phyloP scores from a whole-genome alignment of 2,329 filamentous ascomycete genomes.

The Pyrenochaeta sp. region DNA sequence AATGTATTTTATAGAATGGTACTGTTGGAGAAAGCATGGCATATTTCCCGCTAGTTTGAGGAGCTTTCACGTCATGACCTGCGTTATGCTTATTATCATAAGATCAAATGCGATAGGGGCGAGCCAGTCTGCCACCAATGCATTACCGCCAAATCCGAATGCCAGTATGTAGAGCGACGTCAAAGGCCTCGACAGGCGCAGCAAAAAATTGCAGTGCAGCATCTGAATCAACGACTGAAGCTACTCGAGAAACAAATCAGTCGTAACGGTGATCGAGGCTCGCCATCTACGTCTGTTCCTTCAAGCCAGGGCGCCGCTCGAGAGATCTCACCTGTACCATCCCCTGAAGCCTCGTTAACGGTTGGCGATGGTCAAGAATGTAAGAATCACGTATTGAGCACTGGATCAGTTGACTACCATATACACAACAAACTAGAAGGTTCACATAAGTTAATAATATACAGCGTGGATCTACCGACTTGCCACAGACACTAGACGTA shows the following conservation, averaged over 20 bases:
- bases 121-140: slow-evolving; percentile 39
- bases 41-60: not conserved
- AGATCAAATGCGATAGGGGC: slow-evolving; percentile 42
- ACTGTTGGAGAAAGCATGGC: not conserved
- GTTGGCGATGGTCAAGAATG: slow-evolving; percentile 32
- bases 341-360: slow-evolving; percentile 18
- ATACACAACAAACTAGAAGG: not conserved
- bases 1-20: not conserved
- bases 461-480: slow-evolving; percentile 42
- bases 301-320: not conserved
- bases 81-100: not conserved
- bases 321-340: slow-evolving; percentile 15
- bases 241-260: slow-evolving; percentile 36
- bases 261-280: slow-evolving; percentile 1
- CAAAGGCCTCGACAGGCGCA: slow-evolving; percentile 35
- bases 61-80: not conserved
- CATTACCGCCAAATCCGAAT: slow-evolving; percentile 30
- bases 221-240: slow-evolving; percentile 34
- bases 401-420: too few relatives aligned
- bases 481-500: slow-evolving; percentile 33
- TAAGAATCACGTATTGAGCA: slow-evolving; percentile 6
- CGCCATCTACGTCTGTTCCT: slow-evolving; percentile 5
- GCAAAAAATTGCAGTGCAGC: slow-evolving; percentile 27
- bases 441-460: not conserved
- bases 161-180: slow-evolving; percentile 39